phyloP scores from a whole-genome alignment of 2,329 filamentous ascomycete species.

The Aspergillus sp. region DNA sequence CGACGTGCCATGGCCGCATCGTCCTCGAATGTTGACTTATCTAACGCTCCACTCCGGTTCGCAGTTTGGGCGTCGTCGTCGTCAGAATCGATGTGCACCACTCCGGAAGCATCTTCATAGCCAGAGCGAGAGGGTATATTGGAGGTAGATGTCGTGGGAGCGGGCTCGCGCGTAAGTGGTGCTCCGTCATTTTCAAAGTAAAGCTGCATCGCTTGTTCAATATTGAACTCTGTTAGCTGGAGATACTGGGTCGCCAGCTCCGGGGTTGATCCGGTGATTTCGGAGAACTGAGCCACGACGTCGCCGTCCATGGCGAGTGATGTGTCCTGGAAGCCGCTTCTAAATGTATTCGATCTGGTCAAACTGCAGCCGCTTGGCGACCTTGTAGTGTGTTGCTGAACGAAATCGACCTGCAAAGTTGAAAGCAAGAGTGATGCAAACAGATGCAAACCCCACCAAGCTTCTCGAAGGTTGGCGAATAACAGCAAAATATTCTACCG shows the following conservation, averaged over 20 bases:
- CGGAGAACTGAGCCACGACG: slow-evolving; percentile 71
- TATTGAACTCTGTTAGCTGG: slow-evolving; percentile 77
- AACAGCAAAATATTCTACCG: background rate
- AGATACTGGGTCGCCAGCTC: slow-evolving; percentile 80
- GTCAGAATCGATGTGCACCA: slow-evolving; percentile 76
- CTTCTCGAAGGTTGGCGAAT: background rate
- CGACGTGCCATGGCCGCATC: slow-evolving; percentile 91
- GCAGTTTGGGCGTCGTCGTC: slow-evolving; percentile 52
- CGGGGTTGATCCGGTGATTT: slow-evolving; percentile 74
- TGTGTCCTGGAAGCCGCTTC: background rate
- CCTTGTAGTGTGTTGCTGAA: background rate
- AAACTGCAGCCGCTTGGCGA: slow-evolving; percentile 1
- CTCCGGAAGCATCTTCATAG: slow-evolving; percentile 57
- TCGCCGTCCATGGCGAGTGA: slow-evolving; percentile 64
- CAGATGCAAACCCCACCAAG: slow-evolving; percentile 29
- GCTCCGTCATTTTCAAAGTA: slow-evolving; percentile 84
- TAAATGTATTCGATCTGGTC: background rate
- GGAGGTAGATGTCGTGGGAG: slow-evolving; percentile 30
- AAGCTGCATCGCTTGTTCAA: slow-evolving; percentile 82
- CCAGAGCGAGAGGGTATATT: slow-evolving; percentile 32
- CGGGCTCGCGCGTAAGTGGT: slow-evolving; percentile 53
- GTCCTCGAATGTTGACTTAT: slow-evolving; percentile 67
- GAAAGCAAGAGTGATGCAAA: slow-evolving; percentile 26
- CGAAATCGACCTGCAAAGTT: slow-evolving; percentile 6
- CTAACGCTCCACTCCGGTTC: slow-evolving; percentile 35